Conservation (phyloP, 2,329 filamentous ascomycete genomes). For the Tolypocladium pustulatum region DNA sequence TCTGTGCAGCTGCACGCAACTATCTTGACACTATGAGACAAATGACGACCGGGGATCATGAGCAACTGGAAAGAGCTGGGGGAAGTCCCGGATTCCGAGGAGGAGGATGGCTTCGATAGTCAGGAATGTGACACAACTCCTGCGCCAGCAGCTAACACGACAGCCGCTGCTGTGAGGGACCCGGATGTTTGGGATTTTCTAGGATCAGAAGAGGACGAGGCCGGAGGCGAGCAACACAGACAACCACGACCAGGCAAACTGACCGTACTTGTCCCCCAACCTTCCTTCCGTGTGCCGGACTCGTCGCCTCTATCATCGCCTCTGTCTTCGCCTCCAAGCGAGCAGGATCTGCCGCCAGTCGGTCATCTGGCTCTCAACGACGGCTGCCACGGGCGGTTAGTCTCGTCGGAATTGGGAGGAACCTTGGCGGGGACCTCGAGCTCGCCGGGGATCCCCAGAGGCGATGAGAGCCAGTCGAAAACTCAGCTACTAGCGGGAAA, state of each 20-base stretch:
- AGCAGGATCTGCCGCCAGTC: slow-evolving; percentile 13
- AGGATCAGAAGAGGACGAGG: slow-evolving; percentile 16
- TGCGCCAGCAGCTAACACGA: not conserved
- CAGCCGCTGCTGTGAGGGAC: not conserved
- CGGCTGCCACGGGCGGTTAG: not conserved
- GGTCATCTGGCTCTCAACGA: slow-evolving; percentile 8
- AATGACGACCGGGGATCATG: slow-evolving; percentile 25
- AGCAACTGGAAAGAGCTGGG: slow-evolving; percentile 38
- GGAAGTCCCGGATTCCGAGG: slow-evolving; percentile 41
- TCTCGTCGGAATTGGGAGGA: not conserved
- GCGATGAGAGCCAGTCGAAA: not conserved
- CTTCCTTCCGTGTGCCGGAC: slow-evolving; percentile 4
- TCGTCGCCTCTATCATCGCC: slow-evolving; percentile 25
- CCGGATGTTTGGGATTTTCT: slow-evolving; percentile 26
- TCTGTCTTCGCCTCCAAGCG: slow-evolving; percentile 11
- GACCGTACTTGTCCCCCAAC: not conserved
- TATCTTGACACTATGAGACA: slow-evolving; percentile 6
- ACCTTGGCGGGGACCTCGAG: not conserved
- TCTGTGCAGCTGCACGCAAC: slow-evolving; percentile 1
- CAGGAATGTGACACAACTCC: slow-evolving; percentile 11
- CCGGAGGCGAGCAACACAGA: not conserved
- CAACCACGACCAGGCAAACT: slow-evolving; percentile 1
- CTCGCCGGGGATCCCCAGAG: not conserved
- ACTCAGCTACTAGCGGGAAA: not conserved
- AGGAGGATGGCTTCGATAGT: slow-evolving; percentile 32